phyloP scores from a whole-genome alignment of 2,329 filamentous ascomycete species.

The Claviceps sp. region DNA sequence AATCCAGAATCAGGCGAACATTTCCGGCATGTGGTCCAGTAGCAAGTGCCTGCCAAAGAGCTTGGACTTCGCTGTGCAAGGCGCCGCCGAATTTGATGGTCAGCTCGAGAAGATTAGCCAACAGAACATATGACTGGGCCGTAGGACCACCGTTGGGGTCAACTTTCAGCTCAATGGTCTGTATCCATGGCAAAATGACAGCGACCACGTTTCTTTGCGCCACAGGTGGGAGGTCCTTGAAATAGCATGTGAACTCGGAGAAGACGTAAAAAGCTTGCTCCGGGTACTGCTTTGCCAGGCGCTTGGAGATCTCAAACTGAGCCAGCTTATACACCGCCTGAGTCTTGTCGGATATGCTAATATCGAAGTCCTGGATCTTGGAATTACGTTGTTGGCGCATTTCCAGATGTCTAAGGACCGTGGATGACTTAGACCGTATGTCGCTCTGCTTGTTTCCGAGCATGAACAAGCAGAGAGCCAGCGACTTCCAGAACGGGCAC shows the following conservation, averaged over 20 bases:
- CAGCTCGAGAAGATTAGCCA: constrained; percentile 91
- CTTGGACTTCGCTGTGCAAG: constrained; percentile 92
- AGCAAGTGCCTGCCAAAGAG: constrained; percentile 89
- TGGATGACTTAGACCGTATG: constrained; percentile 76
- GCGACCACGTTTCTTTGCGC: constrained; percentile 90
- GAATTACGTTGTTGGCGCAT: constrained; percentile 66
- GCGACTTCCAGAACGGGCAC: constrained; percentile 77
- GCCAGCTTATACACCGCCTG: constrained; percentile 96
- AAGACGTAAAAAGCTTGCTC: constrained; percentile 89
- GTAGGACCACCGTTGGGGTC: constrained; percentile 87
- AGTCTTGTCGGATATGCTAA: constrained; percentile 96
- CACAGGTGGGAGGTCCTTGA: constrained; percentile 70
- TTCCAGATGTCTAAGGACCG: constrained; percentile 68
- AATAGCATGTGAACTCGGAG: constrained; percentile 88
- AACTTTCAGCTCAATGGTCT: constrained; percentile 81
- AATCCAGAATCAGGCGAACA: constrained; percentile 86
- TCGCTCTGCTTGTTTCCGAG: constrained; percentile 84
- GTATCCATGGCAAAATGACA: constrained; percentile 90
- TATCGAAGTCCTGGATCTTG: constrained; percentile 92
- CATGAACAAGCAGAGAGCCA: constrained; percentile 81
- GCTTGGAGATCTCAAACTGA: constrained; percentile 90
- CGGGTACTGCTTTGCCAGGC: constrained; percentile 75
- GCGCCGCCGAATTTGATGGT: constrained; percentile 83
- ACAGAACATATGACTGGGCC: constrained; percentile 81
- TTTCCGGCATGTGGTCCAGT: constrained; percentile 89